Base-by-base conservation (phyloP, 331 rosid genomes). In the Saraca asoca region DNA sequence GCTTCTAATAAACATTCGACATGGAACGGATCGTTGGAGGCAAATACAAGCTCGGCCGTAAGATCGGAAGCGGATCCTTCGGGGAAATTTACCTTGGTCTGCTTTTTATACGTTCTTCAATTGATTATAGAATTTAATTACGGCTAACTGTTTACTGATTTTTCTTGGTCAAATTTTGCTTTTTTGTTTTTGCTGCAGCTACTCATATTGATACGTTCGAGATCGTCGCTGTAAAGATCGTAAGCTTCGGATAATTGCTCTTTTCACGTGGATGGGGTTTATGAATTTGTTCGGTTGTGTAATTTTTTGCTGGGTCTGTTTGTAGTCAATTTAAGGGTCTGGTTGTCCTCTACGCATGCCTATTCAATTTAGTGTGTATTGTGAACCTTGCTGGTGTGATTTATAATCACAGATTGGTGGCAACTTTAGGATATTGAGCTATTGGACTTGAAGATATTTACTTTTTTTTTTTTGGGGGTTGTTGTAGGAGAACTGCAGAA, bases 51-150 rank as follows among this genome's bases (percentile, higher is more conserved):
- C 91, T 89, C 29, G 96, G 98, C 65, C 93, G 96, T 69, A 92
- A 92, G 92, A 92, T 92, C 91, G 98, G 98, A 48, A 89, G 98
- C 73, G 98, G 96, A 76, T 92, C 98, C 67, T 92, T 92, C 73
- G 98, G 98, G 0, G 96, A 91, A 85, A 92, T 92, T 69, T 92
- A 74, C 55, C 95, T 92, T 33, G 98, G 98, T 92, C 46, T 53
- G 75, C 72, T 0, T 46, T 20, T 45, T 66, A 31, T 38, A n/a
- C 54, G 10, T 50, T 31, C 37, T n/a, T 31, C 18, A 41, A 12
- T 43, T 24, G 20, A 38, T 53, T 12, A n/a, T 48, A 14, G 35
- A 49, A 5, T 5, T 50, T 69, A 1, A 19, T 16, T 12, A 2
- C 44, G 18, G 29, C 8, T 33, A 52, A 33, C 31, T 42, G 37